Percentiles rank a stretch among this genome's conserved stretches.
Evolutionary conservation across 1,284 basidiomycete species (phyloP).

Genomic region (Ganoderma lucidum): DNA sequence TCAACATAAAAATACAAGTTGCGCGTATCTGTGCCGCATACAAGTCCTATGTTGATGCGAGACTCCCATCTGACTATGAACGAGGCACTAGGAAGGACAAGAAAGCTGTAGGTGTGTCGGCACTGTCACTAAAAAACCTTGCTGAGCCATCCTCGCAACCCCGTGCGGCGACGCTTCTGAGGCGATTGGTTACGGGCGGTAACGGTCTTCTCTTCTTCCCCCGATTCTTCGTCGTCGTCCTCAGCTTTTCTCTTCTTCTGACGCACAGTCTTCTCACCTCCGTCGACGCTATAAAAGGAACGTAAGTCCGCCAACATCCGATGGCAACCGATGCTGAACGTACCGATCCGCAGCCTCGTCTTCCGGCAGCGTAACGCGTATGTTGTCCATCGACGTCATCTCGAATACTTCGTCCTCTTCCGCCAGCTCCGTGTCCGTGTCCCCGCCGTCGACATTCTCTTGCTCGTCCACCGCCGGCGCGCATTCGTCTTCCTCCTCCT

Average conservation of each 20-base stretch:
- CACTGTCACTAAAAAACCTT: background rate
- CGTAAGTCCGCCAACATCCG: background rate
- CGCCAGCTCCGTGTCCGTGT: background rate
- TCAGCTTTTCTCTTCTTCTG: slow-evolving; percentile 7
- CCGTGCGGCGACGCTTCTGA: background rate
- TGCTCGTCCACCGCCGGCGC: background rate
- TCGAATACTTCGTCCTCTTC: slow-evolving; percentile 6
- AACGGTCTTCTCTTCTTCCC: background rate
- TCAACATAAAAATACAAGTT: background rate
- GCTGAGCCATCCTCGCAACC: background rate
- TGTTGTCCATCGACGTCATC: slow-evolving; percentile 7
- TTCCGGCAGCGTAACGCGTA: background rate
- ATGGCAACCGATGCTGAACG: background rate
- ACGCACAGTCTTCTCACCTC: background rate
- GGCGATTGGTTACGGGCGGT: background rate
- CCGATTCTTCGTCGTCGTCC: background rate
- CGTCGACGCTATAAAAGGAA: background rate
- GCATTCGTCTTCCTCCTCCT: background rate
- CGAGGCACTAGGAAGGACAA: background rate
- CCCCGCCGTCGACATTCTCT: background rate
- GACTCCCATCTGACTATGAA: background rate
- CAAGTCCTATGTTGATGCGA: background rate
- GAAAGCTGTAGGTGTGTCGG: background rate
- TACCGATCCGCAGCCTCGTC: background rate
- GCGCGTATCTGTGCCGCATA: background rate